A percentile compares a stretch with the other conserved stretches of the same genome.
Evolutionary conservation across 495 filamentous ascomycete species (phyloP).

Genomic region (Penicillium manginii): DNA sequence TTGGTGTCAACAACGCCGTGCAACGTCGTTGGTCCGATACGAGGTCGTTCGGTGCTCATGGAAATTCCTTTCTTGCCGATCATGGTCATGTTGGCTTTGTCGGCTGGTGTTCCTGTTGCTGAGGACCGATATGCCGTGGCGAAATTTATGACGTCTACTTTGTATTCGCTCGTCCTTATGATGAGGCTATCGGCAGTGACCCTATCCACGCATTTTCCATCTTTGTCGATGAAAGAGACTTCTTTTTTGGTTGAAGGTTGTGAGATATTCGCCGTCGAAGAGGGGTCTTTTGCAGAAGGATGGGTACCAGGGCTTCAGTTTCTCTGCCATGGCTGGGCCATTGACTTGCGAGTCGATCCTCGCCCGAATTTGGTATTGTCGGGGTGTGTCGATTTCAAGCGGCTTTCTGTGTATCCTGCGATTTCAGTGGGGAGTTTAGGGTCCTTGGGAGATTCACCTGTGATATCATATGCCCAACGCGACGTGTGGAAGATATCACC

Average conservation of each 20-base stretch:
- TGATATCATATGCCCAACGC: slow-evolving; percentile 48
- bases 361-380: slow-evolving; percentile 4
- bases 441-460: slow-evolving; percentile 55
- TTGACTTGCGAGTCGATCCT: slow-evolving; percentile 12
- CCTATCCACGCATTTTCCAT: slow-evolving; percentile 24
- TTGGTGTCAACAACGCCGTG: slow-evolving; percentile 48
- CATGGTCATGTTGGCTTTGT: slow-evolving; percentile 43
- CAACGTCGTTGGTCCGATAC: slow-evolving; percentile 36
- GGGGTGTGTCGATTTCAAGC: slow-evolving; percentile 5
- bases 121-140: slow-evolving; percentile 36
- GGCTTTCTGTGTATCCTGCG: background rate
- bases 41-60: slow-evolving; percentile 49
- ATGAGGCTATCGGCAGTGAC: slow-evolving; percentile 31
- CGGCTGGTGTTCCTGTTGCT: slow-evolving; percentile 40
- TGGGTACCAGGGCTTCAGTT: slow-evolving; percentile 38
- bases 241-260: slow-evolving; percentile 35
- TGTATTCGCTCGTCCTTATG: slow-evolving; percentile 27
- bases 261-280: slow-evolving; percentile 38
- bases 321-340: slow-evolving; percentile 23
- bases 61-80: slow-evolving; percentile 44
- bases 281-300: slow-evolving; percentile 37
- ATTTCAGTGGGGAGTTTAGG: slow-evolving; percentile 9
- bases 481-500: slow-evolving; percentile 44
- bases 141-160: slow-evolving; percentile 45
- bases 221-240: slow-evolving; percentile 33